Evolutionary conservation across 2,329 filamentous ascomycete species (phyloP).

Genomic region (Arthrobotrys sphaeroides): DNA sequence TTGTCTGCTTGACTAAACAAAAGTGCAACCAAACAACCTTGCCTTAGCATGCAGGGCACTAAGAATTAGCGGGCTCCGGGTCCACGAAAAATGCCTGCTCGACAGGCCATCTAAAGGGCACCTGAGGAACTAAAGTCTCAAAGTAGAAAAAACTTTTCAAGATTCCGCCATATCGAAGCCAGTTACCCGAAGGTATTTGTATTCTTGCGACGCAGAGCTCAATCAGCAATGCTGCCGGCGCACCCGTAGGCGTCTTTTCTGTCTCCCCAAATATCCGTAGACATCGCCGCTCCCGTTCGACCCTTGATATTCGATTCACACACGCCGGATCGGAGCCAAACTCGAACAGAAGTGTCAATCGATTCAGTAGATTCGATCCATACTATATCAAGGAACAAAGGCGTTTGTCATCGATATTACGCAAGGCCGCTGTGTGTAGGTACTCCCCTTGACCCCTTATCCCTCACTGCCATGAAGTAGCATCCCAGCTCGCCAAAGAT

Average conservation of each 20-base stretch:
- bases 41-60: conserved; percentile 40
- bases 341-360: neutral
- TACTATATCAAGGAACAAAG: conserved; percentile 13
- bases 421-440: conserved; percentile 4
- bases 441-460: conserved; percentile 28
- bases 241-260: conserved; percentile 18
- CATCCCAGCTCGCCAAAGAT: conserved; percentile 13
- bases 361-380: neutral
- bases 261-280: neutral
- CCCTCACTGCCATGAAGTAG: conserved; percentile 24
- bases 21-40: conserved; percentile 46
- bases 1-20: conserved; percentile 25
- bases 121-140: conserved; percentile 20
- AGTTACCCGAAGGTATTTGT: conserved; percentile 38
- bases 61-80: conserved; percentile 40
- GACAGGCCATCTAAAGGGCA: conserved; percentile 19
- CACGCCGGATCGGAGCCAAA: neutral
- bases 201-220: conserved; percentile 46
- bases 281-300: neutral
- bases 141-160: conserved; percentile 35
- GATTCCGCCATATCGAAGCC: conserved; percentile 13
- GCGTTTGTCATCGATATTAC: conserved; percentile 52
- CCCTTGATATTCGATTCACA: neutral
- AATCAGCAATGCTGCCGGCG: conserved; percentile 25
- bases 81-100: conserved; percentile 29